Evolutionary conservation across 2,329 filamentous ascomycete species (phyloP), one percentile per base, ranked within the genome.

Genomic region (Penicillium sp.): DNA sequence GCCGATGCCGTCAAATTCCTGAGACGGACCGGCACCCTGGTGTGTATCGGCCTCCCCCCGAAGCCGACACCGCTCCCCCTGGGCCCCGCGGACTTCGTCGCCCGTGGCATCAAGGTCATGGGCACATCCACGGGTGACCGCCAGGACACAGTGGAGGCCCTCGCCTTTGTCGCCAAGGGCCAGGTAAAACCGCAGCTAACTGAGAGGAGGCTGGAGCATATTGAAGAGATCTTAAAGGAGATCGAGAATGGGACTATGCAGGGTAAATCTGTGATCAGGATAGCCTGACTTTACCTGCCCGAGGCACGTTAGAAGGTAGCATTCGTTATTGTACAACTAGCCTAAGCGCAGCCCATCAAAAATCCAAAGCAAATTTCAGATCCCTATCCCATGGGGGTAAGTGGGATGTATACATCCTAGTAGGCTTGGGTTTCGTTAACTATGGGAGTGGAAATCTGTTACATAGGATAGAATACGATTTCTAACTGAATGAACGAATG

Each of bases 131-230:
- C 58, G n/a, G 61, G 61, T 23, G 58, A 60, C n/a, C 44, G 57
- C 19, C 44, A 49, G 47, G 61, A 63, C 47, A 63, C 58, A 25
- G 31, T 56, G 42, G 61, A 63, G 45, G 61, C 61, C 13, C 50
- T 63, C 13, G 55, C 43, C 31, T 61, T 53, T 54, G 54, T 61
- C 21, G 52, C 54, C 27, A 55, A 59, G 25, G 62, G 64, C 21
- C 54, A 60, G n/a, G 65, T 67, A n/a, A 67, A 61, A 51, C 65
- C 65, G 1, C 54, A 56, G 19, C 51, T 67, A 19, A 54, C 53
- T 53, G 62, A 62, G 53, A 63, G 59, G 27, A 54, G 42, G 11
- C 39, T 67, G 39, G 60, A 61, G 42, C 43, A 60, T 35, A 50
- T 60, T 53, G 51, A 52, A 27, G 37, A 53, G 35, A 55, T 55